Conservation (phyloP, 108 stramenopile species). For the Craspedostauros australis region DNA sequence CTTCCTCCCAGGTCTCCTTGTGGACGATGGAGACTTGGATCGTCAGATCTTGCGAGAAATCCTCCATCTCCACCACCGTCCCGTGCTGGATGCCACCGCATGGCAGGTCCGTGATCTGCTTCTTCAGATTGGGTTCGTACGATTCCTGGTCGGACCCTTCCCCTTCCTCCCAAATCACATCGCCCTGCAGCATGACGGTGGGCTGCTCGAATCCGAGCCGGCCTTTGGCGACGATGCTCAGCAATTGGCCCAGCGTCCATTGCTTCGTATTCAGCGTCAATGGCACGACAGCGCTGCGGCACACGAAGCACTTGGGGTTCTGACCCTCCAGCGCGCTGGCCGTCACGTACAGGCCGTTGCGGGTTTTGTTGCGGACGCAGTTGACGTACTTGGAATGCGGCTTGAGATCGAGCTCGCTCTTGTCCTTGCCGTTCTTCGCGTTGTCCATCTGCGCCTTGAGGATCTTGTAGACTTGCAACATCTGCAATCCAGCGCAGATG, state of each 20-base stretch:
- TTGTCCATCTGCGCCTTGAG: conserved; percentile 37
- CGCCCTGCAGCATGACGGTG: conserved; percentile 50
- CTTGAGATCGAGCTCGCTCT: conserved; percentile 22
- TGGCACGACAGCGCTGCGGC: conserved; percentile 68
- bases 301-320: conserved; percentile 89
- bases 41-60: conserved; percentile 87
- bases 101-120: conserved; percentile 51
- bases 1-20: conserved; percentile 48
- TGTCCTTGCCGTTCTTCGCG: conserved; percentile 8
- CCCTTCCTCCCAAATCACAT: conserved; percentile 81
- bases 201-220: conserved; percentile 83
- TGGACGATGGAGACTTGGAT: conserved; percentile 70
- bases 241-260: conserved; percentile 64
- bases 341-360: conserved; percentile 75
- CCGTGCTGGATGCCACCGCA: conserved; percentile 88
- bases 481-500: conserved; percentile 90
- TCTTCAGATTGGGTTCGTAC: conserved; percentile 40
- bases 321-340: conserved; percentile 70
- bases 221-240: conserved; percentile 54
- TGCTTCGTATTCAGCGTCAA: conserved; percentile 63
- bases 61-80: conserved; percentile 74
- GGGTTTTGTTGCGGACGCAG: conserved; percentile 63
- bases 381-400: conserved; percentile 60
- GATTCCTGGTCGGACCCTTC: conserved; percentile 60
- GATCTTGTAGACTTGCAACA: conserved; percentile 72